These are phyloP conservation scores for Actinomortierella ambigua DNA, from an alignment of 371 early-diverging fungal genomes.

Conservation along the genomic window DNA sequence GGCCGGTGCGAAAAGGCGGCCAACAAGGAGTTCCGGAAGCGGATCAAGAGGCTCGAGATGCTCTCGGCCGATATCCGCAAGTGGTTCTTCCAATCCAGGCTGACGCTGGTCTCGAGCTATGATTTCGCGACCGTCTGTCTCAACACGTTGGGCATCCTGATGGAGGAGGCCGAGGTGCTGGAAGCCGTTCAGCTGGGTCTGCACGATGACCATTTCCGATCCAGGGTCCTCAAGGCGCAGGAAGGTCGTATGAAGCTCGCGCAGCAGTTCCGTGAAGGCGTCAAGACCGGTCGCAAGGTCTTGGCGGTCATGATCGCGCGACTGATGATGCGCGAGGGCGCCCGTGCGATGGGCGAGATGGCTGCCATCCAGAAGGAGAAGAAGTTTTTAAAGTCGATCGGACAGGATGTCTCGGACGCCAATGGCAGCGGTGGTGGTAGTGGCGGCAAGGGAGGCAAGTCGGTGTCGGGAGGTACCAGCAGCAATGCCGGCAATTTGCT, in stretches of 20 bases:
- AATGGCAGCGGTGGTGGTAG: neutral
- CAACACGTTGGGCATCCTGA: constrained; percentile 66
- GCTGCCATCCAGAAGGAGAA: constrained; percentile 73
- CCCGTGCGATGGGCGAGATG: constrained; percentile 70
- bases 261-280: constrained; percentile 68
- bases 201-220: constrained; percentile 50
- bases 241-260: constrained; percentile 60
- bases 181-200: constrained; percentile 64
- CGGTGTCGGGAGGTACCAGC: neutral
- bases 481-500: neutral
- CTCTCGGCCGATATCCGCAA: constrained; percentile 41
- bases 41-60: constrained; percentile 64
- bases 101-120: constrained; percentile 42
- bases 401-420: constrained; percentile 33
- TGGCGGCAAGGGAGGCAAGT: neutral
- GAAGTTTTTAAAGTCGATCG: constrained; percentile 62
- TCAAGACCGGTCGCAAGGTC: constrained; percentile 69
- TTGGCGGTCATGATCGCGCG: constrained; percentile 73
- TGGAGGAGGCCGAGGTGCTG: constrained; percentile 75
- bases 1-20: constrained; percentile 63
- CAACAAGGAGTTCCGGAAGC: constrained; percentile 70
- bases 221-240: constrained; percentile 55
- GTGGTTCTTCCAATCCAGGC: constrained; percentile 46
- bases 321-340: constrained; percentile 73
- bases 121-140: constrained; percentile 60